These are phyloP conservation scores for Inga laurina DNA, from an alignment of 306 rosid species.

Conservation along the genomic window DNA sequence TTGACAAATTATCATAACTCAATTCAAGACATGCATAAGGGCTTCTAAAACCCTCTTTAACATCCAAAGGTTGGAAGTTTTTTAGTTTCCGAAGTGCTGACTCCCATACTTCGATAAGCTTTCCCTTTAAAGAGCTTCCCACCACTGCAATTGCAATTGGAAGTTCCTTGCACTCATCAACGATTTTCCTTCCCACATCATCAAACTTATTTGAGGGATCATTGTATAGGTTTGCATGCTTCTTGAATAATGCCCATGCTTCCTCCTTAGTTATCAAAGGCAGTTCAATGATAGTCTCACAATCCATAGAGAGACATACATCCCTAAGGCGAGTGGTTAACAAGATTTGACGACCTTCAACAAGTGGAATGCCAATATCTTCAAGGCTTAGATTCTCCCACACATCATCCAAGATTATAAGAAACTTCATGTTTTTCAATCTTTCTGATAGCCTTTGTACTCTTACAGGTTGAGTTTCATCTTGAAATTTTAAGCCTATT, in stretches of 20 bases:
- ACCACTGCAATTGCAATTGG: not conserved
- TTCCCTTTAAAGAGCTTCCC: not conserved
- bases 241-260: not conserved
- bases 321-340: not conserved
- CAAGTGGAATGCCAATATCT: not conserved
- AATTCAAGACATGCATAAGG: not conserved
- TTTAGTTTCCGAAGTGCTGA: not conserved
- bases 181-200: not conserved
- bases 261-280: not conserved
- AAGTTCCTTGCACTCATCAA: not conserved
- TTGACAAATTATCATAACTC: not conserved
- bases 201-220: not conserved
- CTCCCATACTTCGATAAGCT: not conserved
- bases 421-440: not conserved
- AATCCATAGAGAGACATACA: not conserved
- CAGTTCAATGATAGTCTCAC: not conserved
- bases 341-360: not conserved
- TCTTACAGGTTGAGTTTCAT: not conserved
- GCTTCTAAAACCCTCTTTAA: not conserved
- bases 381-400: not conserved
- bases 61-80: not conserved
- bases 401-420: slow-evolving; percentile 22
- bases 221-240: not conserved
- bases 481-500: not conserved
- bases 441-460: not conserved